A percentile compares a stretch with the other conserved stretches of the same genome.
These are phyloP conservation scores for Penicillium glabrum DNA, from an alignment of 2,329 filamentous ascomycete species.

Conservation along the genomic window DNA sequence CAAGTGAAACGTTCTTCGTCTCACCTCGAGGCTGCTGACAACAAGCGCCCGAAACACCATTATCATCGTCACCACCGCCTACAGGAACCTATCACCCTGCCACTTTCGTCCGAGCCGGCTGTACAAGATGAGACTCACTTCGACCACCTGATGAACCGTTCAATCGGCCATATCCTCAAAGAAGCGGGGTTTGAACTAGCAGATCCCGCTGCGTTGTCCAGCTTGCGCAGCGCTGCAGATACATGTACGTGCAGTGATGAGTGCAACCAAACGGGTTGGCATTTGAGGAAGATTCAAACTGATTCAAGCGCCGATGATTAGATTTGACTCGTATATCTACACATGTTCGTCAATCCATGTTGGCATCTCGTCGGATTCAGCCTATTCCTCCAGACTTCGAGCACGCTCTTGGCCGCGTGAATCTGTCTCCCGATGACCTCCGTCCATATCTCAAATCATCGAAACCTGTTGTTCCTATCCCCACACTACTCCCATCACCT, in stretches of 20 bases:
- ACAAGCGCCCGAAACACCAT: slow-evolving; percentile 37
- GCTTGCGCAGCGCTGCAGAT: slow-evolving; percentile 56
- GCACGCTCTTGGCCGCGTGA: slow-evolving; percentile 38
- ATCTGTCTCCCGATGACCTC: slow-evolving; percentile 34
- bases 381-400: slow-evolving; percentile 62
- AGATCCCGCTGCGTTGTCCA: slow-evolving; percentile 56
- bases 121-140: slow-evolving; percentile 53
- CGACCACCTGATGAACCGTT: slow-evolving; percentile 55
- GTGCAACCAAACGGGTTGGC: neutral
- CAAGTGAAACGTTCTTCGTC: slow-evolving; percentile 36
- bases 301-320: slow-evolving; percentile 33
- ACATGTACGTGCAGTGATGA: slow-evolving; percentile 52
- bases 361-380: slow-evolving; percentile 53
- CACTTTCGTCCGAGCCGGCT: slow-evolving; percentile 35
- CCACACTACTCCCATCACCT: slow-evolving; percentile 39
- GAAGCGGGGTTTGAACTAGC: slow-evolving; percentile 57
- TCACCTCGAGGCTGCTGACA: slow-evolving; percentile 18
- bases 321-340: slow-evolving; percentile 57
- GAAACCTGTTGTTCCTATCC: slow-evolving; percentile 19
- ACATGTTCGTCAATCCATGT: slow-evolving; percentile 59
- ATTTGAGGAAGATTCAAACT: slow-evolving; percentile 12
- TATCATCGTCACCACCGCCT: slow-evolving; percentile 47
- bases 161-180: slow-evolving; percentile 53
- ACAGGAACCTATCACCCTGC: slow-evolving; percentile 32
- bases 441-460: slow-evolving; percentile 32